phyloP scores from a whole-genome alignment of 75 land plant genomes.

The Pseudotsuga menziesii region DNA sequence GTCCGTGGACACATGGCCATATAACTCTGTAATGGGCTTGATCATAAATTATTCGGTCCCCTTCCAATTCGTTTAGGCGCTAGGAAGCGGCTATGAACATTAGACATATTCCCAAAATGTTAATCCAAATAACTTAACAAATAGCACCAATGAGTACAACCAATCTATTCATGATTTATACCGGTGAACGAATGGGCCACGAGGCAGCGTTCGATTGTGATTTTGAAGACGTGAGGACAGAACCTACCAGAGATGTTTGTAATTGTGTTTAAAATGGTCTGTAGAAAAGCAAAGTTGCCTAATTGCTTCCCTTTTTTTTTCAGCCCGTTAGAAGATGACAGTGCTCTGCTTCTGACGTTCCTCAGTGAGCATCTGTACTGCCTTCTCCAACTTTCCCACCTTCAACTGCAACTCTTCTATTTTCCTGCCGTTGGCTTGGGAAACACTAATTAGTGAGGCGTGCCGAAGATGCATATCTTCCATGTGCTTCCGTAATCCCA shows the following conservation, averaged over 20 bases:
- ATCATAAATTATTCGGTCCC: too few species aligned
- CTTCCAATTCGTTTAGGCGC: too few species aligned
- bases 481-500: conserved; percentile 10
- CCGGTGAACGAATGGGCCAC: neutral
- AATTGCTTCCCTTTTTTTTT: conserved; percentile 78
- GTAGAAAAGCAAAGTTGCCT: conserved; percentile 70
- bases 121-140: neutral
- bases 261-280: conserved; percentile 47
- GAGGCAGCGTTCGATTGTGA: neutral
- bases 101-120: too few species aligned
- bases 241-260: conserved; percentile 26
- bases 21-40: too few species aligned
- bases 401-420: conserved; percentile 17
- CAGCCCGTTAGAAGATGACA: conserved; percentile 47
- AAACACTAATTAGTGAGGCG: conserved; percentile 23
- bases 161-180: neutral
- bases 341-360: conserved; percentile 49
- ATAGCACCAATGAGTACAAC: neutral
- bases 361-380: conserved; percentile 16
- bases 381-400: conserved; percentile 27
- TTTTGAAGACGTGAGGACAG: conserved; percentile 8
- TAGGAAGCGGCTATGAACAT: too few species aligned
- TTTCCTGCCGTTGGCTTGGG: conserved; percentile 8
- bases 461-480: conserved; percentile 36
- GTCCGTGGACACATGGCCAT: too few species aligned